These are phyloP conservation scores for Prinsepia uniflora DNA, from an alignment of 306 rosid genomes.

Conservation along the genomic window DNA sequence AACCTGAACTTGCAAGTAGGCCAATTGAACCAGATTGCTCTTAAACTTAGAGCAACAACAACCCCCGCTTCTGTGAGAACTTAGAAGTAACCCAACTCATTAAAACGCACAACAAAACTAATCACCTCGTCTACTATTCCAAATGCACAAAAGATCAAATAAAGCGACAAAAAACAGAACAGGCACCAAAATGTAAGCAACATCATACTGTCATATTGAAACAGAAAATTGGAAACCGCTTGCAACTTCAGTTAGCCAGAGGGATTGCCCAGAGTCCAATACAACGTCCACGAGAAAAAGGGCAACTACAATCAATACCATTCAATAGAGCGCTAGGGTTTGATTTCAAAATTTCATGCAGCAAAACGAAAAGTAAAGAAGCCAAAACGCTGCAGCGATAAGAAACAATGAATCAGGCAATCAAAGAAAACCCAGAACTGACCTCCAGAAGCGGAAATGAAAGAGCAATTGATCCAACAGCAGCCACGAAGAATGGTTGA, in stretches of 20 bases:
- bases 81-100: conserved; percentile 1
- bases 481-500: not conserved
- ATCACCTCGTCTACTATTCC: not conserved
- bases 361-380: not conserved
- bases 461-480: conserved; percentile 10
- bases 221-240: not conserved
- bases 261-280: not conserved
- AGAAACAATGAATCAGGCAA: conserved; percentile 1
- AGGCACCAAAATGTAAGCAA: not conserved
- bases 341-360: not conserved
- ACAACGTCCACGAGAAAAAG: conserved; percentile 7
- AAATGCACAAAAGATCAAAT: not conserved
- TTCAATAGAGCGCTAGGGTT: conserved; percentile 5
- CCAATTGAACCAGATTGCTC: not conserved
- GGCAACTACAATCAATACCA: not conserved
- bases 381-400: not conserved
- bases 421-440: not conserved
- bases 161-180: not conserved
- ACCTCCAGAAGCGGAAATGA: conserved; percentile 1
- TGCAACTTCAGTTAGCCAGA: not conserved
- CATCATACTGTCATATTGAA: not conserved
- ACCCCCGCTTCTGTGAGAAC: not conserved
- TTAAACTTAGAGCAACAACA: not conserved
- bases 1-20: not conserved
- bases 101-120: not conserved